Evolutionary conservation across 1,284 basidiomycete species (phyloP).

Genomic region (Phellopilus nigrolimitatus): DNA sequence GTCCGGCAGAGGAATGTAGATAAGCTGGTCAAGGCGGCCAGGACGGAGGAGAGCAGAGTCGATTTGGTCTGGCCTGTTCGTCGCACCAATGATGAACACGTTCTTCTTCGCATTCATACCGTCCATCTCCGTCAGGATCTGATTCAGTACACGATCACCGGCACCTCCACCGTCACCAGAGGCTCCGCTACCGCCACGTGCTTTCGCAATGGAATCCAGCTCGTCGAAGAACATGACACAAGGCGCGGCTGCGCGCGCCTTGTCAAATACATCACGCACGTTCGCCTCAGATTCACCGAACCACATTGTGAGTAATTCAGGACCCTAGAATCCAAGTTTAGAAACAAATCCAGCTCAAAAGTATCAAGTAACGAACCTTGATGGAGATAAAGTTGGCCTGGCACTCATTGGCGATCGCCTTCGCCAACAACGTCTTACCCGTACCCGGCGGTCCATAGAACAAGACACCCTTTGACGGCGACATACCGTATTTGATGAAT

Average conservation of each 20-base stretch:
- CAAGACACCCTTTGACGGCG: constrained; percentile 96
- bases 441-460: constrained; percentile 98
- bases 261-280: constrained; percentile 99
- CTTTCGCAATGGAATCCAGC: constrained; percentile 97
- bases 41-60: constrained; percentile 96
- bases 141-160: constrained; percentile 95
- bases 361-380: constrained; percentile 48
- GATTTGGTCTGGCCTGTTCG: constrained; percentile 99
- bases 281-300: constrained; percentile 99
- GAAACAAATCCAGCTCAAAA: constrained; percentile 11
- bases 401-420: constrained; percentile 99
- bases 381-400: constrained; percentile 98
- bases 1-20: constrained; percentile 93
- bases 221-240: constrained; percentile 99
- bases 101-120: constrained; percentile 99
- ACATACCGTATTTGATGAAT: constrained; percentile 99
- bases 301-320: constrained; percentile 99
- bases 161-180: constrained; percentile 91
- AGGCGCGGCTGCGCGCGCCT: constrained; percentile 96
- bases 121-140: constrained; percentile 99
- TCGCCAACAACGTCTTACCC: constrained; percentile 92
- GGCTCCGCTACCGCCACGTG: constrained; percentile 75
- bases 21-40: constrained; percentile 94
- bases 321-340: constrained; percentile 58
- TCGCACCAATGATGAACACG: constrained; percentile 98